Conservation (phyloP, 1,284 basidiomycete species). For the Pseudomicrostroma phylloplanum region DNA sequence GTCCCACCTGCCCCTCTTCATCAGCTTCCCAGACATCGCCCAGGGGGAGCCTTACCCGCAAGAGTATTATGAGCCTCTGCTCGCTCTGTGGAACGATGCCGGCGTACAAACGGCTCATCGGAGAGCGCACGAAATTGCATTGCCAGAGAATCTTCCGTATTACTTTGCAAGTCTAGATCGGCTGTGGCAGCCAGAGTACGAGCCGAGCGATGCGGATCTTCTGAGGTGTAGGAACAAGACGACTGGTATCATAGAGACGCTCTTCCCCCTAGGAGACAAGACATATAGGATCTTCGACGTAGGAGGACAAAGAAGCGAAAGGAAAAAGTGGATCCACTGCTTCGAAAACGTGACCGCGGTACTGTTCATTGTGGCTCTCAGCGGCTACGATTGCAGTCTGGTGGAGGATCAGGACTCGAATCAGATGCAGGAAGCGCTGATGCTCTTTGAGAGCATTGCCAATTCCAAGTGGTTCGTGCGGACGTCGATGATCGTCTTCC, state of each 20-base stretch:
- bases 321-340: constrained; percentile 53
- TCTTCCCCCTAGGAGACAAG: constrained; percentile 58
- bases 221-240: constrained; percentile 78
- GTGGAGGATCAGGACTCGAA: constrained; percentile 88
- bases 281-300: constrained; percentile 69
- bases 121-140: constrained; percentile 73
- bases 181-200: constrained; percentile 66
- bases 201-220: constrained; percentile 69
- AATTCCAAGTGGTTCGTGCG: constrained; percentile 90
- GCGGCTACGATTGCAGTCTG: constrained; percentile 84
- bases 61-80: constrained; percentile 63
- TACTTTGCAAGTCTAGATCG: constrained; percentile 73
- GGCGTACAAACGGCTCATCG: constrained; percentile 67
- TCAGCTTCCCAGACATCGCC: constrained; percentile 51
- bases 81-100: constrained; percentile 69
- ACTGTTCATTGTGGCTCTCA: constrained; percentile 75
- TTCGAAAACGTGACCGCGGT: constrained; percentile 64
- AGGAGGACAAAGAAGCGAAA: constrained; percentile 80
- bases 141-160: constrained; percentile 67
- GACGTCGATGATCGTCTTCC: constrained; percentile 78
- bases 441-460: constrained; percentile 92
- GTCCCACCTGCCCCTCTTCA: constrained; percentile 24
- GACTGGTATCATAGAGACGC: constrained; percentile 88
- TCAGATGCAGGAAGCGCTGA: constrained; percentile 93
- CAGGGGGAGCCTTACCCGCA: constrained; percentile 73